Evolutionary conservation across 1,139 yeast genomes (phyloP), one percentile per base, ranked within the genome.

Genomic region (Scheffersomyces cryptocercus): DNA sequence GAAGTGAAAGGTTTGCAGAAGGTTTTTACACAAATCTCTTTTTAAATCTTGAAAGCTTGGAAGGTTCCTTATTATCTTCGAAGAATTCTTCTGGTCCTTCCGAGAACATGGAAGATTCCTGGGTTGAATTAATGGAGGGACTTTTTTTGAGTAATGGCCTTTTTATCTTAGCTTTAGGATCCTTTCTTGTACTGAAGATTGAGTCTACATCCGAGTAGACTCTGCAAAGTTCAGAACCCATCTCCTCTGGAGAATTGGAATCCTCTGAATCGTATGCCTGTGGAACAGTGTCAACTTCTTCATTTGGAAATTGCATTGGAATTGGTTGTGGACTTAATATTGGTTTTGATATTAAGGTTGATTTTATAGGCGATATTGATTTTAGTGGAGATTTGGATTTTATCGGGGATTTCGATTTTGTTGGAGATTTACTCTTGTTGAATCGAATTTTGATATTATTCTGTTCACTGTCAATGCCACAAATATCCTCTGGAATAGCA

Each of bases 151-250:
- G 28, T 24, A 29, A 20, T 20, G 26, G 26, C 7, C 26, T 20
- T 8, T 20, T 20, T 8, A 20, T 20, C 26, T 8, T 20, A 20
- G 26, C 26, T 20, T 20, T 35, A 7, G 44, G 39, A 2, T 39
- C 43, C 20, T 41, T 14, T 33, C 46, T 50, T 30, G 58, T 56
- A 40, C 61, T 56, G 43, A 58, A 58, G 38, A 58, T 56, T 26
- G 61, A 58, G 34, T 61, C 56, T 37, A 57, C 61, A 35, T 58
- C 48, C 12, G 62, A 57, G 40, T 56, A 57, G 3, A 52, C 54
- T 34, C 46, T 49, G 3, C 47, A 44, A 36, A 56, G 47, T 26
- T 41, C 24, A 14, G 24, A 9, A 31, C 35, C 35, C 43, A 16
- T 37, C 26, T 13, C 34, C 10, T 39, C 42, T 29, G 43, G 39